Conservation (phyloP, 2,329 filamentous ascomycete species). For the Sarocladium brachiariae region DNA sequence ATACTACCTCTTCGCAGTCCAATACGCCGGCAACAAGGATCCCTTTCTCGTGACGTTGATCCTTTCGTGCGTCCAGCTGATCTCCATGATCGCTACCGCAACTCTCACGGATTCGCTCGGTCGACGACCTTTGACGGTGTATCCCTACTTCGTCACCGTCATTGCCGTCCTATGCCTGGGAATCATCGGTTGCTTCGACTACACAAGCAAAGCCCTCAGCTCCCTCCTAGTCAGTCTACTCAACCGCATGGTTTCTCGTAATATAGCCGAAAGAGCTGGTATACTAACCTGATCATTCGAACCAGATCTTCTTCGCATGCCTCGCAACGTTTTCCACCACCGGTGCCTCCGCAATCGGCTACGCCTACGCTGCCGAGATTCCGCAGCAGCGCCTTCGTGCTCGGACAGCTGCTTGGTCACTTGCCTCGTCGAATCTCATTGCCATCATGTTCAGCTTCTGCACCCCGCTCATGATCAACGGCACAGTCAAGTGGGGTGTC, state of each 20-base stretch:
- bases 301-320: constrained; percentile 35
- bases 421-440: constrained; percentile 32
- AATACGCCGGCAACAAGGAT: constrained; percentile 32
- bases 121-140: constrained; percentile 31
- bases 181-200: constrained; percentile 33
- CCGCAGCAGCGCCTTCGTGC: constrained; percentile 33
- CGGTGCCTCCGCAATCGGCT: constrained; percentile 34
- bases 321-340: constrained; percentile 34
- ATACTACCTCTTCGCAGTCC: constrained; percentile 18
- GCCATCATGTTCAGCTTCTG: constrained; percentile 38
- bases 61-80: constrained; percentile 31
- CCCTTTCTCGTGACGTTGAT: constrained; percentile 36
- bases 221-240: constrained; percentile 27
- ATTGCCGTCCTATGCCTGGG: constrained; percentile 29
- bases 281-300: no score
- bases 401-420: constrained; percentile 27
- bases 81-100: constrained; percentile 32
- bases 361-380: constrained; percentile 30
- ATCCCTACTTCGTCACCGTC: constrained; percentile 30
- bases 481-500: constrained; percentile 31
- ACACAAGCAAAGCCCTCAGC: constrained; percentile 23
- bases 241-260: no score
- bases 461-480: constrained; percentile 38
- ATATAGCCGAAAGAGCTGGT: no score
- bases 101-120: constrained; percentile 27